These are phyloP conservation scores for Escallonia rubra DNA, from an alignment of 129 eudicot species.

Conservation along the genomic window DNA sequence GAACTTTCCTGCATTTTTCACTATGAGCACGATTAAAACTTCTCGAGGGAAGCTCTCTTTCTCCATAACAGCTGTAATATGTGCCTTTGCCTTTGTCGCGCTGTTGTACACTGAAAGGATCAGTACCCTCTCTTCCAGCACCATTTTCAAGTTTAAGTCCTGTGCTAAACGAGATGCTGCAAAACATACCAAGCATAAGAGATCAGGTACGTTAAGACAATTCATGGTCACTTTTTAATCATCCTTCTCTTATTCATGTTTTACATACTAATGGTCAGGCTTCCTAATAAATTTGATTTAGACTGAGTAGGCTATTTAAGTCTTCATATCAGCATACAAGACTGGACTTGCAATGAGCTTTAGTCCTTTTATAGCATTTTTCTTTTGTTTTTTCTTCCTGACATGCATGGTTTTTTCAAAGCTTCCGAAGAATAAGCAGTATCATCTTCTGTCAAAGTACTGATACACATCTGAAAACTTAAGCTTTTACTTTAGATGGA, in stretches of 20 bases:
- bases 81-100: constrained; percentile 39
- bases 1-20: constrained; percentile 5
- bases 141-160: constrained; percentile 38
- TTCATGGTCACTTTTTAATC: neutral
- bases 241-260: neutral
- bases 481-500: no score
- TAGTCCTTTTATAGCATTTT: no score
- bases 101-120: constrained; percentile 73
- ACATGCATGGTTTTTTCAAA: no score
- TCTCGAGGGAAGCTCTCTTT: constrained; percentile 42
- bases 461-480: no score
- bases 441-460: no score
- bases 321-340: no score
- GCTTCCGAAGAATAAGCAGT: no score
- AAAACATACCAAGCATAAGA: constrained; percentile 14
- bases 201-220: constrained; percentile 29
- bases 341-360: no score
- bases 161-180: constrained; percentile 41
- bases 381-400: no score
- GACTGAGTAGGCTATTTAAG: no score
- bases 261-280: no score
- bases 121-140: constrained; percentile 43
- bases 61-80: constrained; percentile 32
- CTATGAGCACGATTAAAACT: constrained; percentile 39
- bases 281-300: no score